Evolutionary conservation across 1,139 yeast species (phyloP).

Genomic region (Blastobotrys elegans): DNA sequence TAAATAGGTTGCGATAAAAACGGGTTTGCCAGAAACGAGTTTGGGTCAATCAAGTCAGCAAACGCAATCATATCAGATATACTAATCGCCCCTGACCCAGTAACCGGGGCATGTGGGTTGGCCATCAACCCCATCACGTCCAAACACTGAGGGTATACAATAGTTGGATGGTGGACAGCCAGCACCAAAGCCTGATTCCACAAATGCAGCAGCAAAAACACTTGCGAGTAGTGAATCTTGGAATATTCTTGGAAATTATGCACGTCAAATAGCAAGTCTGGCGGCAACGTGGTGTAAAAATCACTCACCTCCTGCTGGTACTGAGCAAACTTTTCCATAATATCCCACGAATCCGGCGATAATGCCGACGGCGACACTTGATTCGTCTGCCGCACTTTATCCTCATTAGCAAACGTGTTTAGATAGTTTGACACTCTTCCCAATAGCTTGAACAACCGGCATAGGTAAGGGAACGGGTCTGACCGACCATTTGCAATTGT

Average conservation of each 20-base stretch:
- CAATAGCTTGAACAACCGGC: conserved; percentile 24
- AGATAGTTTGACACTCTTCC: conserved; percentile 28
- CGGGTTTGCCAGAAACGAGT: conserved; percentile 28
- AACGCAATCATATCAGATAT: conserved; percentile 30
- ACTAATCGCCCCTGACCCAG: conserved; percentile 30
- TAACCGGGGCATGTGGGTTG: conserved; percentile 25
- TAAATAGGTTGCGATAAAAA: conserved; percentile 28
- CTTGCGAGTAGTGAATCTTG: conserved; percentile 24
- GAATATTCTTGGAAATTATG: conserved; percentile 28
- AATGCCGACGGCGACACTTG: conserved; percentile 16
- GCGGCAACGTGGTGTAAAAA: conserved; percentile 25
- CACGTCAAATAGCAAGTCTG: conserved; percentile 27
- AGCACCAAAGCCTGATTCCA: conserved; percentile 31
- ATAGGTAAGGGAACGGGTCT: conserved; percentile 29
- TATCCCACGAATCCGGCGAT: conserved; percentile 17
- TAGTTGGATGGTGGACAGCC: conserved; percentile 28
- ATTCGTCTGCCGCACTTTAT: background rate
- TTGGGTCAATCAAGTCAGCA: conserved; percentile 28
- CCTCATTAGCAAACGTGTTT: conserved; percentile 16
- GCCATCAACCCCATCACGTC: conserved; percentile 22
- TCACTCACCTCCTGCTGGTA: conserved; percentile 27
- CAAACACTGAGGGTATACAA: conserved; percentile 26
- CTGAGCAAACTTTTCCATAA: conserved; percentile 19
- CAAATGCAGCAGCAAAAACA: conserved; percentile 25
- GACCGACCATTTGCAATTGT: conserved; percentile 17